Percentiles rank a stretch among this genome's conserved stretches.
Conservation (phyloP, 2,329 filamentous ascomycete species). For the Biscogniauxia marginata region DNA sequence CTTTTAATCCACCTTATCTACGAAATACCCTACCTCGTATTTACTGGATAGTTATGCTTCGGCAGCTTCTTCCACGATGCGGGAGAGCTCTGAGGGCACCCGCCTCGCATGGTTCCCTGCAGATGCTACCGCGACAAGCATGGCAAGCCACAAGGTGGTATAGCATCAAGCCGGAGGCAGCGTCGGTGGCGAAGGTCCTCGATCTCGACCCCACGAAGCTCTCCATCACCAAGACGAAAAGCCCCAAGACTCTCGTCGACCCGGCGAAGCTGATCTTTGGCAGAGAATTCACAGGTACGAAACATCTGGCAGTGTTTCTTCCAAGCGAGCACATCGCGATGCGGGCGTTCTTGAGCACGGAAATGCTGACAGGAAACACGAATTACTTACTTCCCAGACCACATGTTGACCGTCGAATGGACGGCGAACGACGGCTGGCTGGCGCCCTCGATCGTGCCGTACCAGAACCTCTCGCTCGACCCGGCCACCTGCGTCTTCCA, state of each 20-base stretch:
- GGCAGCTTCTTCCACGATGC: conserved; percentile 43
- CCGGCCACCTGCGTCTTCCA: conserved; percentile 97
- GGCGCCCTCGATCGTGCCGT: conserved; percentile 79
- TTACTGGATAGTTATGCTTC: conserved; percentile 41
- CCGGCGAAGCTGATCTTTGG: conserved; percentile 87
- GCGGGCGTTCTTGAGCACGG: no score
- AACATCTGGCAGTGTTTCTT: no score
- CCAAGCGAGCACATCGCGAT: no score
- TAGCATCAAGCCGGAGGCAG: conserved; percentile 52
- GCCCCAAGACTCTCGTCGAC: conserved; percentile 71
- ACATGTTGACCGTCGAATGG: conserved; percentile 97
- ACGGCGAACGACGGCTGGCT: conserved; percentile 81
- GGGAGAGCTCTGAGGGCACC: conserved; percentile 35
- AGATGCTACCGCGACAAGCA: conserved; percentile 28
- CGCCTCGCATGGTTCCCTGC: conserved; percentile 30
- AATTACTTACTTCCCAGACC: conserved; percentile 57
- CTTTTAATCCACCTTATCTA: no score
- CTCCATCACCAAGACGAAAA: conserved; percentile 68
- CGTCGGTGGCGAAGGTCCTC: conserved; percentile 53
- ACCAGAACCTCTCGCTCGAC: conserved; percentile 96
- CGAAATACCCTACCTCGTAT: background rate
- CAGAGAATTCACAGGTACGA: conserved; percentile 78
- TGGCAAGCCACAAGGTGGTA: conserved; percentile 43
- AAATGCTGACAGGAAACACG: background rate
- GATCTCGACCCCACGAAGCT: conserved; percentile 78